phyloP scores from a whole-genome alignment of 305 asterid species.

The Petunia hybrid region DNA sequence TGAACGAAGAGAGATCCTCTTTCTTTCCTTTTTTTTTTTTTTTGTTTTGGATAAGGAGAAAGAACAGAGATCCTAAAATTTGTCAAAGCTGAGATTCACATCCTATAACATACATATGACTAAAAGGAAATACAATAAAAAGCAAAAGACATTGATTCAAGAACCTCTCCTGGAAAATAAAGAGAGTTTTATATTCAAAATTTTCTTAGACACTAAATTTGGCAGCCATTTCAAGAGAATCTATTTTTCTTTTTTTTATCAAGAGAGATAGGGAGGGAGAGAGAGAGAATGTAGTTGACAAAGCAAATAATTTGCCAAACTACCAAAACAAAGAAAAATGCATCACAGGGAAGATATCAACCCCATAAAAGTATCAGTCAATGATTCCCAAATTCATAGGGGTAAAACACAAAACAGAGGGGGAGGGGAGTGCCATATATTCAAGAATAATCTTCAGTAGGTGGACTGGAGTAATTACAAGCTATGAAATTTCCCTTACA shows the following conservation, averaged over 20 bases:
- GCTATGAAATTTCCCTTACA: not conserved
- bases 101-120: not conserved
- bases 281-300: not conserved
- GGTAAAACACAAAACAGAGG: not conserved
- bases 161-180: not conserved
- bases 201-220: not conserved
- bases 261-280: not conserved
- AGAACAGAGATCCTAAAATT: not conserved
- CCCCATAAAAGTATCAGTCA: not conserved
- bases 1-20: not conserved
- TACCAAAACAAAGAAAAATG: not conserved
- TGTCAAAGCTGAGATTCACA: not conserved
- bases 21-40: too few species aligned
- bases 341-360: not conserved
- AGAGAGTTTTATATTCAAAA: not conserved
- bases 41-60: too few species aligned
- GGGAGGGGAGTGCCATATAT: not conserved
- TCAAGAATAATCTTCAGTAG: not conserved
- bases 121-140: not conserved
- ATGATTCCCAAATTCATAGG: not conserved
- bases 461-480: not conserved
- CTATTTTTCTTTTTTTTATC: too few species aligned
- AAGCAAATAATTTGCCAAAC: not conserved
- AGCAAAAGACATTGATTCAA: not conserved
- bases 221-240: not conserved